Conservation (phyloP, 306 rosid genomes). For the Gastrolobium bilobum region DNA sequence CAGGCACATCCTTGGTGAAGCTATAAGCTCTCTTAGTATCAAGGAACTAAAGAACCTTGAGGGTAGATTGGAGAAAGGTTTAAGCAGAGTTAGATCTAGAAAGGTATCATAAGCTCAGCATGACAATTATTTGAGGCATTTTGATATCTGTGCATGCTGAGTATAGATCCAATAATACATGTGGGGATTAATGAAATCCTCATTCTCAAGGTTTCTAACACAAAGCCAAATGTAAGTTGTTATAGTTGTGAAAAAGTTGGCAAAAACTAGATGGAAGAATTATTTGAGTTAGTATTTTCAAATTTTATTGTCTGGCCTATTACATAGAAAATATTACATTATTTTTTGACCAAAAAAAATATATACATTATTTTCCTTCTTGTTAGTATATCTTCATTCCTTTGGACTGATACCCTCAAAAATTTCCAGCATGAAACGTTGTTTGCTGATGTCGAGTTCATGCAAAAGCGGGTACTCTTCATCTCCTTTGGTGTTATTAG, state of each 20-base stretch:
- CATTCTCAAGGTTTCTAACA: background rate
- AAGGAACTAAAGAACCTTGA: conserved; percentile 92
- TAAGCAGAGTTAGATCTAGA: conserved; percentile 87
- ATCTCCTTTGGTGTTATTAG: background rate
- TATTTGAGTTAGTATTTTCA: background rate
- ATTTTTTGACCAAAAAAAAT: no score
- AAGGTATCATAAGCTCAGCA: conserved; percentile 56
- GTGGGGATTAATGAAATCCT: background rate
- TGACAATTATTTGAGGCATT: background rate
- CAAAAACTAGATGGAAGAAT: background rate
- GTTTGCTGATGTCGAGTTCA: conserved; percentile 85
- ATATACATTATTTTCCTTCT: background rate
- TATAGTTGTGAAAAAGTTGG: background rate
- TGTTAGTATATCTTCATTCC: background rate
- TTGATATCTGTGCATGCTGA: background rate
- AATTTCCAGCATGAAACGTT: conserved; percentile 78
- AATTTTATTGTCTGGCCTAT: background rate
- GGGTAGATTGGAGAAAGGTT: conserved; percentile 94
- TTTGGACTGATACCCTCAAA: conserved; percentile 26
- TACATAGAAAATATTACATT: background rate
- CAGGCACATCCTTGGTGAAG: conserved; percentile 95
- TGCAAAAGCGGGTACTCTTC: conserved; percentile 88
- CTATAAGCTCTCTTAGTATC: conserved; percentile 70
- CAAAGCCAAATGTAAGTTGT: background rate
- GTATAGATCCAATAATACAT: background rate